phyloP scores from a whole-genome alignment of 345 rosid species.

The Bretschneidera sinensis region DNA sequence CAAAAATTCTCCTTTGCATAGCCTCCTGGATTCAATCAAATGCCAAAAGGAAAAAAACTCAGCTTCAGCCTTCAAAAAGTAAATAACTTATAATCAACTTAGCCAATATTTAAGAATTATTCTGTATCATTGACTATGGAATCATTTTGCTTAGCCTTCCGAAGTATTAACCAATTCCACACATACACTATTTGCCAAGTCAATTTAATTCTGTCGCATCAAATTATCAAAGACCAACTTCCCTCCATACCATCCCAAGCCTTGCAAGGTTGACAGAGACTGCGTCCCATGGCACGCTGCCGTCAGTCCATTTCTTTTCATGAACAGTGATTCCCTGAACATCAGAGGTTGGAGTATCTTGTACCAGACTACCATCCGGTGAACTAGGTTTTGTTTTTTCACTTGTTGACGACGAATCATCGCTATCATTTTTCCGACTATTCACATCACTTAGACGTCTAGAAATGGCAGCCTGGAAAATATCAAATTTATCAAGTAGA shows the following conservation, averaged over 20 bases:
- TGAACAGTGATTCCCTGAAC: conserved; percentile 58
- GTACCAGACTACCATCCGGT: conserved; percentile 30
- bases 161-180: neutral
- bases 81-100: too few relatives aligned
- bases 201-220: neutral
- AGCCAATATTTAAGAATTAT: too few relatives aligned
- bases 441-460: conserved; percentile 80
- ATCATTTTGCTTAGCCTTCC: too few relatives aligned
- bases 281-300: conserved; percentile 57
- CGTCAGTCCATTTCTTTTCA: conserved; percentile 95
- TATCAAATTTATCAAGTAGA: neutral
- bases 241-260: conserved; percentile 58
- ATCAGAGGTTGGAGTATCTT: conserved; percentile 31
- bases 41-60: too few relatives aligned
- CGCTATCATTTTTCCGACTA: conserved; percentile 36
- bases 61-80: too few relatives aligned
- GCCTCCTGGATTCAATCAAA: conserved; percentile 58
- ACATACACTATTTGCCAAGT: neutral
- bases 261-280: conserved; percentile 55
- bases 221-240: neutral
- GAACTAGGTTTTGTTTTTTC: conserved; percentile 48
- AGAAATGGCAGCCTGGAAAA: conserved; percentile 77
- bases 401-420: conserved; percentile 36
- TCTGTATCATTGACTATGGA: too few relatives aligned
- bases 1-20: conserved; percentile 62